A percentile compares a stretch with the other conserved stretches of the same genome.
These are phyloP conservation scores for Calonectria leucothoes DNA, from an alignment of 2,329 filamentous ascomycete species.

Conservation along the genomic window DNA sequence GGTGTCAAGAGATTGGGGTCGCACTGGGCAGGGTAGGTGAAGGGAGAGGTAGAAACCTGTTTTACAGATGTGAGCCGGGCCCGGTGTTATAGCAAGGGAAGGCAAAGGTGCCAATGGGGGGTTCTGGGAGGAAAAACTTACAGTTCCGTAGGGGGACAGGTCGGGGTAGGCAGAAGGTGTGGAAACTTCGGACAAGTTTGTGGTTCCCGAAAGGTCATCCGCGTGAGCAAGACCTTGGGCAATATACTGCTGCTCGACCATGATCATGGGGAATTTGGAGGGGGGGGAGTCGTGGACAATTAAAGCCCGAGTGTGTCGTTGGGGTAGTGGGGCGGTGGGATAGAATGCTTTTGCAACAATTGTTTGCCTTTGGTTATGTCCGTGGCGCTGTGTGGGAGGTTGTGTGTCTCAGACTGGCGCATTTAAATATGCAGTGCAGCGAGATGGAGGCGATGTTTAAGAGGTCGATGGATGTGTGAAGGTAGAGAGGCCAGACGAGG, in stretches of 20 bases:
- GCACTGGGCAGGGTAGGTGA: conserved; percentile 49
- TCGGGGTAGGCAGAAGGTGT: conserved; percentile 44
- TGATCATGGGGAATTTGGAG: conserved; percentile 43
- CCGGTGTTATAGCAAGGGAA: background rate
- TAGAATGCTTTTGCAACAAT: conserved; percentile 27
- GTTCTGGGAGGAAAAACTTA: conserved; percentile 36
- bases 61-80: conserved; percentile 17
- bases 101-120: background rate
- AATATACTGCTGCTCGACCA: conserved; percentile 51
- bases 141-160: conserved; percentile 45
- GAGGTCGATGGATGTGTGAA: conserved; percentile 22
- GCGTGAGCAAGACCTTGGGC: conserved; percentile 47
- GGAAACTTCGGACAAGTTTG: conserved; percentile 39
- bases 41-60: conserved; percentile 45
- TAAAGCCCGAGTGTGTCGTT: conserved; percentile 34
- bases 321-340: conserved; percentile 31
- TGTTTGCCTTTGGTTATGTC: conserved; percentile 30
- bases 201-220: conserved; percentile 44
- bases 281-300: conserved; percentile 36
- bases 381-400: conserved; percentile 31
- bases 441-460: conserved; percentile 29
- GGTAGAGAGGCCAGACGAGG: conserved; percentile 31
- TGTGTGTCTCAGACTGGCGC: conserved; percentile 36
- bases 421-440: conserved; percentile 39
- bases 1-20: conserved; percentile 63